Conservation (phyloP, 257 asterid genomes). For the Apocynum venetum region DNA sequence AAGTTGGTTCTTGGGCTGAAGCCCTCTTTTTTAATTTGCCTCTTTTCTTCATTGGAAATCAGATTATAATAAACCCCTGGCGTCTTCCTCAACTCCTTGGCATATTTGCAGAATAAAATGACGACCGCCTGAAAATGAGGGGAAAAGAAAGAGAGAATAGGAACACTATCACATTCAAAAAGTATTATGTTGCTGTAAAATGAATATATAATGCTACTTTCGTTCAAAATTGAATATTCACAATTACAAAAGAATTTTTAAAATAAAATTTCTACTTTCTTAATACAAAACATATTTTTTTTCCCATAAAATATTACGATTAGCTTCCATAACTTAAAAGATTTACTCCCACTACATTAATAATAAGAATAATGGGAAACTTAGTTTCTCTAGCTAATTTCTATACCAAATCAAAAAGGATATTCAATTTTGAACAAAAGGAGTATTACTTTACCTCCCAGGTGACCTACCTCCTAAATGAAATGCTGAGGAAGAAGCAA, state of each 20-base stretch:
- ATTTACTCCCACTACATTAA: no score
- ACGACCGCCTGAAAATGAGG: conserved; percentile 1
- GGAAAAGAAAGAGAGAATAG: neutral
- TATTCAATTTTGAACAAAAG: neutral
- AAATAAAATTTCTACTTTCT: no score
- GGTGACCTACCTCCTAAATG: conserved; percentile 65
- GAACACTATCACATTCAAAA: no score
- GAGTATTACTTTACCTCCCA: conserved; percentile 10
- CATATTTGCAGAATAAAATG: conserved; percentile 8
- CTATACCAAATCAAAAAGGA: neutral
- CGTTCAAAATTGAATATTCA: no score
- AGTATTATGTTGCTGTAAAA: neutral
- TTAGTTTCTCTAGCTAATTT: no score
- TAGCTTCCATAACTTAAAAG: no score
- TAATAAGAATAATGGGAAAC: no score
- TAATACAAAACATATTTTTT: no score
- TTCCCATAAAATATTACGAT: no score
- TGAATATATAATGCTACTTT: neutral
- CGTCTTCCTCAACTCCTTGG: neutral
- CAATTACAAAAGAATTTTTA: no score
- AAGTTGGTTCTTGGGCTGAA: neutral
- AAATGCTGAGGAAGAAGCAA: conserved; percentile 49
- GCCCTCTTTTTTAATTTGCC: neutral
- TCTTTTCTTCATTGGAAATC: neutral
- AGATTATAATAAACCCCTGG: neutral